These are phyloP conservation scores for Dorcoceras hygrometricum DNA, from an alignment of 257 asterid species.

Conservation along the genomic window DNA sequence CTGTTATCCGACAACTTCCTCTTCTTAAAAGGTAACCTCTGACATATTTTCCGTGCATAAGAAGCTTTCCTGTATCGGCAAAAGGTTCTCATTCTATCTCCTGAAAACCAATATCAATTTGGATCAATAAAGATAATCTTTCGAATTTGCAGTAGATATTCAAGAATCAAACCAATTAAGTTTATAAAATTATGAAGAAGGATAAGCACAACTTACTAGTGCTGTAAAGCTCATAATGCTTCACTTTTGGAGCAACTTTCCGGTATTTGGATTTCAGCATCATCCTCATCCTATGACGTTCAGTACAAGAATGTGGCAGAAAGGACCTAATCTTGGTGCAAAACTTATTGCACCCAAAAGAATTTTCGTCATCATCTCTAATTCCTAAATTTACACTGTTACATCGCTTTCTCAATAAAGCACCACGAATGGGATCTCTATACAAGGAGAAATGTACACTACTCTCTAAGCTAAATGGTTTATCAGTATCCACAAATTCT, in stretches of 20 bases:
- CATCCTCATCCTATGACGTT: constrained; percentile 68
- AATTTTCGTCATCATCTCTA: constrained; percentile 98
- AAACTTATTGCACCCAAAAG: constrained; percentile 59
- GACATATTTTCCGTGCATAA: neutral
- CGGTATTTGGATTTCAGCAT: constrained; percentile 68
- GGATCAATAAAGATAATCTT: constrained; percentile 14
- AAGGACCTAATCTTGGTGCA: constrained; percentile 67
- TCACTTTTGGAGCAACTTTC: constrained; percentile 65
- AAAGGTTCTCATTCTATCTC: neutral
- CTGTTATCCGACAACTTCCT: neutral
- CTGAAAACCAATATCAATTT: neutral
- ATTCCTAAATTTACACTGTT: constrained; percentile 76
- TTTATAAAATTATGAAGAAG: constrained; percentile 16
- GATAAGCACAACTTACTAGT: constrained; percentile 45
- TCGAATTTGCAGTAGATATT: neutral
- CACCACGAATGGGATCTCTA: constrained; percentile 57
- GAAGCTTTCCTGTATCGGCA: neutral
- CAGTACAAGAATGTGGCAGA: constrained; percentile 52
- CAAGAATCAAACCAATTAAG: neutral
- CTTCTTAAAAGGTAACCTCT: neutral
- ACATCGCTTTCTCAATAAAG: constrained; percentile 61
- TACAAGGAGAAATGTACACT: constrained; percentile 87
- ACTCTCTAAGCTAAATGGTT: constrained; percentile 54
- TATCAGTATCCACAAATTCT: constrained; percentile 55
- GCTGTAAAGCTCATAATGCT: constrained; percentile 51